Evolutionary conservation across 345 rosid genomes (phyloP).

Genomic region (Clausena lansium): DNA sequence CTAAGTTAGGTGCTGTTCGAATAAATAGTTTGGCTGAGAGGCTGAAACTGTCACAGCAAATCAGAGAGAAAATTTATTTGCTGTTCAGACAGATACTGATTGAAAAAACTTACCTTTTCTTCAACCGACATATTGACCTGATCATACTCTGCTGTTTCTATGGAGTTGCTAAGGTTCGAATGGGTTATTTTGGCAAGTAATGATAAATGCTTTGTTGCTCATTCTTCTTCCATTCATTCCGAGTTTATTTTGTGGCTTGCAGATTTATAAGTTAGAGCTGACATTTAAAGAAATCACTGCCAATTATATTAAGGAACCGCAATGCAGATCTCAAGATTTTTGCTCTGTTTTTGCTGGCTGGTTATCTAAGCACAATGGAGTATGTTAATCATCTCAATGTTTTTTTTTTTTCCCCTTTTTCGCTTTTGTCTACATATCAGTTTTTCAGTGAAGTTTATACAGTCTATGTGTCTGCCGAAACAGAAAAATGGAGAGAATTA

Average conservation of each 20-base stretch:
- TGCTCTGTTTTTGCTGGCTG: constrained; percentile 67
- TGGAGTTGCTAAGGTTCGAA: constrained; percentile 68
- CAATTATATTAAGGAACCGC: constrained; percentile 92
- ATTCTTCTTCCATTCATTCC: constrained; percentile 21
- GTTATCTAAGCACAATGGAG: constrained; percentile 52
- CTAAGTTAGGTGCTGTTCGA: constrained; percentile 76
- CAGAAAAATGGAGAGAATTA: constrained; percentile 84
- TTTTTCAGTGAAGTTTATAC: constrained; percentile 18
- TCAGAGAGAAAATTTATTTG: constrained; percentile 64
- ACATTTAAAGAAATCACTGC: constrained; percentile 70
- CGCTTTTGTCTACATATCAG: background rate
- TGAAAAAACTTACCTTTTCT: constrained; percentile 57
- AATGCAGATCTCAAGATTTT: constrained; percentile 79
- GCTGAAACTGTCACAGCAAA: constrained; percentile 65
- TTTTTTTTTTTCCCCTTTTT: background rate
- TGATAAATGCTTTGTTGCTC: constrained; percentile 5
- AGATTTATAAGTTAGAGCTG: constrained; percentile 67
- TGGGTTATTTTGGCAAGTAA: background rate
- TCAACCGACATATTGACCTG: constrained; percentile 77
- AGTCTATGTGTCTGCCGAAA: constrained; percentile 22
- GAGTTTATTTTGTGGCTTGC: constrained; percentile 25
- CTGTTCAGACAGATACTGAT: constrained; percentile 65
- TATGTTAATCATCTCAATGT: constrained; percentile 21
- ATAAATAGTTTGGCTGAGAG: constrained; percentile 73
- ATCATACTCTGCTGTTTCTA: constrained; percentile 82